These are phyloP conservation scores for Ceratobasidium sp. DNA, from an alignment of 1,284 basidiomycete genomes.

Conservation along the genomic window DNA sequence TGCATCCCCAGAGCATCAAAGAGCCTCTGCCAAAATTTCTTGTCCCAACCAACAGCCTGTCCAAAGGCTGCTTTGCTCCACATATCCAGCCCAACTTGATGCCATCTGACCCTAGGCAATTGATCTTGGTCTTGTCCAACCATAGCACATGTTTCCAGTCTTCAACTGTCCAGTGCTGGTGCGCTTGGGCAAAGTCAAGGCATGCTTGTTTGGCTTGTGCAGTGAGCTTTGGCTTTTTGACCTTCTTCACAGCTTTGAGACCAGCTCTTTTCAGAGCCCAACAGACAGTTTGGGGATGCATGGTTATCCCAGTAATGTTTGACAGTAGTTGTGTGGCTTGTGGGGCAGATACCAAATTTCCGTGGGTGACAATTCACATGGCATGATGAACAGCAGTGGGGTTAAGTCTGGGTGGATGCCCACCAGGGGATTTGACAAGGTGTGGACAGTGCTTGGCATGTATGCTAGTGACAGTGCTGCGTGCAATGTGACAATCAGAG, in stretches of 20 bases:
- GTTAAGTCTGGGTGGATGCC: not conserved
- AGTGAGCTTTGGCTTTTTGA: not conserved
- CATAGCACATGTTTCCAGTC: constrained; percentile 4
- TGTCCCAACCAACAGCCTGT: not conserved
- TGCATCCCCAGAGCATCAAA: too few species aligned
- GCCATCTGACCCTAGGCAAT: constrained; percentile 20
- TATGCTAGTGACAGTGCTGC: not conserved
- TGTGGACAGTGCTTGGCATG: not conserved
- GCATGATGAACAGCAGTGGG: not conserved
- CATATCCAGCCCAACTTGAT: constrained; percentile 9
- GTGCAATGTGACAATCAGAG: not conserved
- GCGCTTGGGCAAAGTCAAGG: not conserved
- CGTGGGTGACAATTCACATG: too few species aligned
- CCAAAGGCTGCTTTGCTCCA: not conserved
- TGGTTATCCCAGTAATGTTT: too few species aligned
- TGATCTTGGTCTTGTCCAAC: constrained; percentile 26
- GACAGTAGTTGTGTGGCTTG: too few species aligned
- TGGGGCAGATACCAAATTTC: too few species aligned
- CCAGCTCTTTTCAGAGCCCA: constrained; percentile 3
- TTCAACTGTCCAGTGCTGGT: not conserved
- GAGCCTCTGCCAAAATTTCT: constrained; percentile 11
- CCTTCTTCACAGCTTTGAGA: not conserved
- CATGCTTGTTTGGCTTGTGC: not conserved
- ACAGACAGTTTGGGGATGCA: constrained; percentile 14
- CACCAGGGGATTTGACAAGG: not conserved